A percentile compares a stretch with the other conserved stretches of the same genome.
Evolutionary conservation across 2,329 filamentous ascomycete species (phyloP).

Genomic region (Talaromyces sp.): DNA sequence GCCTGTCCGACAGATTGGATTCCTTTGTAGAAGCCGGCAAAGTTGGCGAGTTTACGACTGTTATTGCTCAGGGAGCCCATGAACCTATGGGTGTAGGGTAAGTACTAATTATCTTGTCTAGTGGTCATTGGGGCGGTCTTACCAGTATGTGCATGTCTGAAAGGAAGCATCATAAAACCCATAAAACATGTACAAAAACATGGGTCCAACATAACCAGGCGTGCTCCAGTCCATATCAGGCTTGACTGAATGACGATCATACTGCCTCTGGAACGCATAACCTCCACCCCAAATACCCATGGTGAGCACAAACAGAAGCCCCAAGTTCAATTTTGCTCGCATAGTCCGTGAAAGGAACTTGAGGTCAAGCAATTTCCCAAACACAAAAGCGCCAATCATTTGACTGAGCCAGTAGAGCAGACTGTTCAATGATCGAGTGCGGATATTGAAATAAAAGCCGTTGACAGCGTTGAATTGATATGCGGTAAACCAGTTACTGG

Average conservation of each 20-base stretch:
- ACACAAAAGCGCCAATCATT: conserved; percentile 68
- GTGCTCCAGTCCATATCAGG: conserved; percentile 59
- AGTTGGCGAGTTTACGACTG: conserved; percentile 83
- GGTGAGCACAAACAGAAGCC: conserved; percentile 61
- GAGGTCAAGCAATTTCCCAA: conserved; percentile 67
- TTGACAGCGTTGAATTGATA: conserved; percentile 76
- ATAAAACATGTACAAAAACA: conserved; percentile 88
- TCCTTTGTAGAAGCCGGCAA: conserved; percentile 84
- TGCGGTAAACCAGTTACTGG: conserved; percentile 74
- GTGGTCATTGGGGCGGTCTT: conserved; percentile 23
- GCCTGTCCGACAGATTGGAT: conserved; percentile 84
- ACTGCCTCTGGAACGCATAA: conserved; percentile 66
- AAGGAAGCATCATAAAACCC: conserved; percentile 84
- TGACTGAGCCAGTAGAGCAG: conserved; percentile 75
- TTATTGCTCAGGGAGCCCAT: conserved; percentile 95
- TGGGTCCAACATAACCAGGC: conserved; percentile 65
- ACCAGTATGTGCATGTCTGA: conserved; percentile 90
- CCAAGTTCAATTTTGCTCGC: conserved; percentile 62
- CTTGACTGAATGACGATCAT: conserved; percentile 44
- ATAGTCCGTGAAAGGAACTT: conserved; percentile 55
- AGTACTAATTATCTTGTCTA: neutral
- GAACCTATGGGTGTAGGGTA: conserved; percentile 51
- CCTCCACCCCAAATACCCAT: conserved; percentile 79
- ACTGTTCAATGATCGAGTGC: conserved; percentile 71
- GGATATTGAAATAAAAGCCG: conserved; percentile 63